Evolutionary conservation across 2,329 filamentous ascomycete genomes (phyloP), one percentile per base, ranked within the genome.

Genomic region (Fusarium nygamai): DNA sequence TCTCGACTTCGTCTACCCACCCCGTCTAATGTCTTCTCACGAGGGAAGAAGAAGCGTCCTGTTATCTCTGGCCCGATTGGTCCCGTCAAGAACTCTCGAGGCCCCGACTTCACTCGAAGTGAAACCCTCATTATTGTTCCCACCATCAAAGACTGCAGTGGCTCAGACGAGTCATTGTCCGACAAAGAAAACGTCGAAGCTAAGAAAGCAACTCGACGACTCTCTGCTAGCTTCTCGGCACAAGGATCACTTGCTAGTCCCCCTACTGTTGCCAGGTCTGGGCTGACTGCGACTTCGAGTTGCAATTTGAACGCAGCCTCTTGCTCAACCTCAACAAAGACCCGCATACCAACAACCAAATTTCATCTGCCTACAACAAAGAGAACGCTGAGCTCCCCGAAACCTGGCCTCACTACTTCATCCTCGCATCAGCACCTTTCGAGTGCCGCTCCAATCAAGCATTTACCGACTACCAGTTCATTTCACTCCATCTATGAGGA

Each of bases 11-110:
- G 76, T 39, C 53, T 77, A 5, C 59, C 73, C 16, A 75, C 72
- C 2, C 50, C 76, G 1, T 57, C 68, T 22, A 76, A 65, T 38
- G 19, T 68, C 3, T 47, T 76, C 13, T 53, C 69, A 20, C 70
- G 71, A 38, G 61, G 62, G 27, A 78, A 73, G 61, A 71, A 63
- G 58, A 78, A 75, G 33, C 76, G 78, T 4, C 80, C 78, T 22
- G 57, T 67, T 44, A 84, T 85, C 33, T 85, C 83, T 14, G 76
- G 62, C 24, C 83, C 83, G 4, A 69, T 83, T 43, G 83, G 83
- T 1, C 83, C 83, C 14, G 76, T 85, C 71, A 83, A 80, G 67
- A 83, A 78, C 72, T 83, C 79, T 14, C 79, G 81, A 27, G 82
- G 83, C 11, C 74, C 79, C 10, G 79, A 84, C 54, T 75, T 84